Conservation (phyloP, 257 asterid species). For the Fraxinus excelsior region DNA sequence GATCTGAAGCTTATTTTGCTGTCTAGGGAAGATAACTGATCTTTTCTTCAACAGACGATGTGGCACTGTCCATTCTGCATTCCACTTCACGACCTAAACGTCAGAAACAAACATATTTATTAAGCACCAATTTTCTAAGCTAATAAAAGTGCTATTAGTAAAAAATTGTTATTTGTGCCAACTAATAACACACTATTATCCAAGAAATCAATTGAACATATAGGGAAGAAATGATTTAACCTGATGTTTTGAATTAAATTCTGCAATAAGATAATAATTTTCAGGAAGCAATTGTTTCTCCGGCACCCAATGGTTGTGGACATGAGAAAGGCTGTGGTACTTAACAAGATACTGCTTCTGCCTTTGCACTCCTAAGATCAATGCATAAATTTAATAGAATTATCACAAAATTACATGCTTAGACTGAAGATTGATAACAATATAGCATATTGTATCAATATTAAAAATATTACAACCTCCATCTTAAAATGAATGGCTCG, state of each 20-base stretch:
- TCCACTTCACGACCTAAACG: slow-evolving; percentile 56
- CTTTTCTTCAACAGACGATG: slow-evolving; percentile 64
- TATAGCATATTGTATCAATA: slow-evolving; percentile 13
- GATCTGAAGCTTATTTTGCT: slow-evolving; percentile 33
- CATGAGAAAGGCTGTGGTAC: slow-evolving; percentile 70
- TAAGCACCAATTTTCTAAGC: slow-evolving; percentile 11
- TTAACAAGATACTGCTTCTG: slow-evolving; percentile 80
- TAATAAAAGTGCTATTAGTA: neutral
- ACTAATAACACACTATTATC: neutral
- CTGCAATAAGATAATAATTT: slow-evolving; percentile 45
- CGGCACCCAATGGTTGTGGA: slow-evolving; percentile 75
- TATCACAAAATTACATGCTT: slow-evolving; percentile 27
- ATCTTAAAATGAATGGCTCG: neutral
- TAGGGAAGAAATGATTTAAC: slow-evolving; percentile 29
- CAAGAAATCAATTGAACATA: slow-evolving; percentile 7
- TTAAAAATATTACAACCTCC: neutral
- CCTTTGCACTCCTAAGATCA: slow-evolving; percentile 47
- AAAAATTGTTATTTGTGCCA: slow-evolving; percentile 1
- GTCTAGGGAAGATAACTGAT: slow-evolving; percentile 29
- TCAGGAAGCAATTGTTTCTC: slow-evolving; percentile 53
- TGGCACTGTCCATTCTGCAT: slow-evolving; percentile 62
- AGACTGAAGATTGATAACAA: slow-evolving; percentile 19
- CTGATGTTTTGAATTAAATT: slow-evolving; percentile 46
- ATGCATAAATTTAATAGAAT: slow-evolving; percentile 23
- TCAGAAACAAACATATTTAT: slow-evolving; percentile 7